Evolutionary conservation across 345 rosid species (phyloP).

Genomic region (Erucastrum elatum): DNA sequence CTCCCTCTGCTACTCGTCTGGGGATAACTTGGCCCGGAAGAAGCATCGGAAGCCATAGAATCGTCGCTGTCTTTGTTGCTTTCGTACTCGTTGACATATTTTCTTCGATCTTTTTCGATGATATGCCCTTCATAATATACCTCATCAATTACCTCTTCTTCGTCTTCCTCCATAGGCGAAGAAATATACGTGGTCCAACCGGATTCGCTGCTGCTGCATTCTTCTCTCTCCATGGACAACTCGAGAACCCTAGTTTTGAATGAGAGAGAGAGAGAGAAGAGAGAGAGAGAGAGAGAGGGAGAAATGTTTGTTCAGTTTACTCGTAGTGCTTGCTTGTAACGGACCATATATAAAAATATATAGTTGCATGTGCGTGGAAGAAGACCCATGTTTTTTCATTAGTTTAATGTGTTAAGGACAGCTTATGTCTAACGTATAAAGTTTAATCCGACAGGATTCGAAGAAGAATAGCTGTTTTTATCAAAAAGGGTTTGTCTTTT

Average conservation of each 20-base stretch:
- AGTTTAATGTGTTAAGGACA: constrained; percentile 17
- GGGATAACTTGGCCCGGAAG: constrained; percentile 53
- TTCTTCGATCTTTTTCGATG: constrained; percentile 9
- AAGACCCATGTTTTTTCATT: constrained; percentile 26
- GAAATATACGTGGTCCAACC: constrained; percentile 68
- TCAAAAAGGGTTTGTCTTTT: constrained; percentile 17
- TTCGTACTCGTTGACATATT: constrained; percentile 7
- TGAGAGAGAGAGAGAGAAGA: not conserved
- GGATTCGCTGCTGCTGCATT: constrained; percentile 72
- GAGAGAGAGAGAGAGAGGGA: not conserved
- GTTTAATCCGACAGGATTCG: constrained; percentile 22
- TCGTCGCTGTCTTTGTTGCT: constrained; percentile 52
- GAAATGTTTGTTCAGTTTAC: not conserved
- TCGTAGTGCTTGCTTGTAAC: constrained; percentile 9
- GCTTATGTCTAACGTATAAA: constrained; percentile 30
- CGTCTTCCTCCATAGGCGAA: constrained; percentile 58
- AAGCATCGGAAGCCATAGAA: constrained; percentile 75
- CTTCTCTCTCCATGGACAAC: constrained; percentile 43
- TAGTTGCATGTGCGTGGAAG: constrained; percentile 13
- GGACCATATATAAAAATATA: not conserved
- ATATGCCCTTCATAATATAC: constrained; percentile 22
- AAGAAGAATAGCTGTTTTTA: constrained; percentile 26
- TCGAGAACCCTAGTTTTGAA: constrained; percentile 12
- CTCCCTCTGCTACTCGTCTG: constrained; percentile 10
- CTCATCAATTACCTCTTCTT: constrained; percentile 25